A percentile compares a stretch with the other conserved stretches of the same genome.
phyloP scores from a whole-genome alignment of 495 filamentous ascomycete genomes.

The Tuber borchii region DNA sequence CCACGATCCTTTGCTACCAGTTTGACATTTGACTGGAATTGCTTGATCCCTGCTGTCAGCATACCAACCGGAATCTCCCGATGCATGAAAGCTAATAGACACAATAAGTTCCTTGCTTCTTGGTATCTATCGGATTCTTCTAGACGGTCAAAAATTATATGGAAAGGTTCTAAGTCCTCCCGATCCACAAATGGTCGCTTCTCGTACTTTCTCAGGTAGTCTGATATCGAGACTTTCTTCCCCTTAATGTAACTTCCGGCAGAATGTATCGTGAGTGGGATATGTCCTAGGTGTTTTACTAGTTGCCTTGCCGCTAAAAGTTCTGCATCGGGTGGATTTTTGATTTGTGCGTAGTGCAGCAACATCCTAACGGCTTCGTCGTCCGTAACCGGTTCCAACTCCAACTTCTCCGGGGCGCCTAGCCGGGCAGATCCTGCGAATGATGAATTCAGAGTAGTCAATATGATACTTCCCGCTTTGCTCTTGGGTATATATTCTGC shows the following conservation, averaged over 20 bases:
- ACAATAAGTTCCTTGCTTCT: conserved; percentile 65
- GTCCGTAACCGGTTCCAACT: conserved; percentile 51
- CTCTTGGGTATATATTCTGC: conserved; percentile 64
- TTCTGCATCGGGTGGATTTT: conserved; percentile 52
- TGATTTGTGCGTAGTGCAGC: conserved; percentile 53
- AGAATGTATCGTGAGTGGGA: conserved; percentile 73
- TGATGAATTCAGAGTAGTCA: conserved; percentile 73
- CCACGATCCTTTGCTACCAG: conserved; percentile 39
- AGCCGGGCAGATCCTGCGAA: conserved; percentile 59
- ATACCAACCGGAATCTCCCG: conserved; percentile 71
- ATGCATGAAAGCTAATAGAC: conserved; percentile 66
- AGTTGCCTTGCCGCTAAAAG: conserved; percentile 56
- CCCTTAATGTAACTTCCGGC: conserved; percentile 67
- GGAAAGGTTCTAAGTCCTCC: conserved; percentile 53
- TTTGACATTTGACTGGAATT: conserved; percentile 15
- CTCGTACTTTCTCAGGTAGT: conserved; percentile 63
- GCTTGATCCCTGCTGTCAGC: conserved; percentile 49
- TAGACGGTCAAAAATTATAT: conserved; percentile 64
- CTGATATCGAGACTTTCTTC: conserved; percentile 62
- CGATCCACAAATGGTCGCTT: conserved; percentile 61
- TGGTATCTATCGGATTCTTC: conserved; percentile 49
- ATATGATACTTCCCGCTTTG: conserved; percentile 63
- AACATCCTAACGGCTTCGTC: conserved; percentile 56
- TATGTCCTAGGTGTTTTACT: conserved; percentile 61
- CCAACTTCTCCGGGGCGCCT: conserved; percentile 41